These are phyloP conservation scores for Colletotrichum neosansevieriae DNA, from an alignment of 2,329 filamentous ascomycete genomes.

Conservation along the genomic window DNA sequence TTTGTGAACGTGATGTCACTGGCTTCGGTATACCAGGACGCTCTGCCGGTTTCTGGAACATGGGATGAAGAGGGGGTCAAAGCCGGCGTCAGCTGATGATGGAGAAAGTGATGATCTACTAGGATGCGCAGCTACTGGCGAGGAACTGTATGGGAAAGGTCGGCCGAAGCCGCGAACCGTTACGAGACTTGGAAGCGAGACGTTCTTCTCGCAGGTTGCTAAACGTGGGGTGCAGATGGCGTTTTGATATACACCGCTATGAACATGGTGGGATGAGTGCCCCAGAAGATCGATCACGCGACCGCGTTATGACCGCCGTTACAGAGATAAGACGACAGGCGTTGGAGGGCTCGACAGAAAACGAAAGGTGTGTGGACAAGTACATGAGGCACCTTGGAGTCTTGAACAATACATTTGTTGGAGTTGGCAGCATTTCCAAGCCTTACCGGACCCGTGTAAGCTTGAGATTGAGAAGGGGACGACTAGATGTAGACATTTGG, in stretches of 20 bases:
- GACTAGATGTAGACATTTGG: no score
- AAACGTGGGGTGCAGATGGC: slow-evolving; percentile 27
- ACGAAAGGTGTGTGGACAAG: slow-evolving; percentile 4
- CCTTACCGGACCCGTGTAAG: no score
- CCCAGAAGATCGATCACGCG: slow-evolving; percentile 31
- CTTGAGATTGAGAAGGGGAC: no score
- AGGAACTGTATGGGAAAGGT: background rate
- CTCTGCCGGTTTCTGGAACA: no score
- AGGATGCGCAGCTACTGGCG: background rate
- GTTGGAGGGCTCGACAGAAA: slow-evolving; percentile 8
- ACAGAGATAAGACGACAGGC: slow-evolving; percentile 22
- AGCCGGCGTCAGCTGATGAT: background rate
- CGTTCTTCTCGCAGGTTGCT: slow-evolving; percentile 1
- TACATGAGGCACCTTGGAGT: background rate
- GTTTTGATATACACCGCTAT: slow-evolving; percentile 32
- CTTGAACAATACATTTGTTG: background rate
- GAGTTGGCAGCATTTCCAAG: background rate
- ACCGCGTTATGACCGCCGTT: slow-evolving; percentile 14
- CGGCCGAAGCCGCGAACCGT: background rate
- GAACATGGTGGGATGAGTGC: slow-evolving; percentile 29
- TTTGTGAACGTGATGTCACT: no score
- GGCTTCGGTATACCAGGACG: no score
- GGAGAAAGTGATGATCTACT: background rate
- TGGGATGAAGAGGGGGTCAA: slow-evolving; percentile 49
- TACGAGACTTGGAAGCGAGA: background rate